These are phyloP conservation scores for Neoboletus brunneissimus DNA, from an alignment of 768 basidiomycete species.

Conservation along the genomic window DNA sequence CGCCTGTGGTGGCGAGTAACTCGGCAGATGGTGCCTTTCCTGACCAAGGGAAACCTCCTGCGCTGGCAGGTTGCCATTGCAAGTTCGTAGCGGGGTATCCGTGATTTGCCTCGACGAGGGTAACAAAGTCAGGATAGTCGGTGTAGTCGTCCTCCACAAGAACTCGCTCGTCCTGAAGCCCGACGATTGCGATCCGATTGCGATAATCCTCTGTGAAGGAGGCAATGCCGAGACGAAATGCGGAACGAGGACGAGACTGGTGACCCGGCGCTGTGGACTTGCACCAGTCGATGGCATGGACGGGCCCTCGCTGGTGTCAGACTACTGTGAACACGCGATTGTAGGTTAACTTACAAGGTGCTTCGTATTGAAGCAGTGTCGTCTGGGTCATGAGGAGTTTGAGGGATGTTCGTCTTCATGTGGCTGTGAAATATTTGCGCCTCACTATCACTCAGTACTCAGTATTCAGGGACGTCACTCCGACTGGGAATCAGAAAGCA, in stretches of 20 bases:
- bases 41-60: constrained; percentile 62
- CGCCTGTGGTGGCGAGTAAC: constrained; percentile 89
- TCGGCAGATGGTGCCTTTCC: constrained; percentile 69
- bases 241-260: constrained; percentile 66
- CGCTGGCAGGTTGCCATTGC: constrained; percentile 86
- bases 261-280: constrained; percentile 75
- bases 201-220: constrained; percentile 84
- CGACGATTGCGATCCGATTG: constrained; percentile 77
- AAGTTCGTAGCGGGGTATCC: constrained; percentile 92
- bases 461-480: neutral
- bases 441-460: no score
- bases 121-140: constrained; percentile 83
- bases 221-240: constrained; percentile 81
- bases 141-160: constrained; percentile 81
- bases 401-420: constrained; percentile 12
- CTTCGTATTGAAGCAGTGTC: constrained; percentile 76
- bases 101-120: constrained; percentile 78
- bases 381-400: constrained; percentile 57
- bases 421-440: constrained; percentile 20
- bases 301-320: constrained; percentile 60
- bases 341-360: constrained; percentile 63
- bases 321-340: constrained; percentile 1
- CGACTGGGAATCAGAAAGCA: neutral
- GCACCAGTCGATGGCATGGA: constrained; percentile 86
- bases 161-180: constrained; percentile 83